These are phyloP conservation scores for Populus alba DNA, from an alignment of 345 rosid species.

Conservation along the genomic window DNA sequence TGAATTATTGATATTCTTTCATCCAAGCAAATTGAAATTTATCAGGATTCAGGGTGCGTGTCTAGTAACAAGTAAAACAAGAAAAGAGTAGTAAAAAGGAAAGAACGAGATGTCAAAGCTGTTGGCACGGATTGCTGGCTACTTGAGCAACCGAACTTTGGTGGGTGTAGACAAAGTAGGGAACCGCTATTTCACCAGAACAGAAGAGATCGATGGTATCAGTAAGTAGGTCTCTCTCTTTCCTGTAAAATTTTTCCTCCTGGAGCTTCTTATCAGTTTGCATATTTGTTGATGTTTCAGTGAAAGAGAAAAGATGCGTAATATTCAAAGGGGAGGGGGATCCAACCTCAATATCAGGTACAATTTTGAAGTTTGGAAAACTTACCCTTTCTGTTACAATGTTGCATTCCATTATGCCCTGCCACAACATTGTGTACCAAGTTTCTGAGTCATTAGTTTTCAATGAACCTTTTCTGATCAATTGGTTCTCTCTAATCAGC, in stretches of 20 bases:
- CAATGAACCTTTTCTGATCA: background rate
- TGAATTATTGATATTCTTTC: background rate
- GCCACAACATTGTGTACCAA: background rate
- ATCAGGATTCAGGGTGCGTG: background rate
- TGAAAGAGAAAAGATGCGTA: constrained; percentile 97
- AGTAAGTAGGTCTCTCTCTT: constrained; percentile 42
- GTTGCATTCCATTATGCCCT: background rate
- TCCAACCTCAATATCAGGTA: constrained; percentile 87
- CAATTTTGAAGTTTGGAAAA: constrained; percentile 1
- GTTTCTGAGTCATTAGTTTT: background rate
- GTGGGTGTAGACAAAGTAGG: constrained; percentile 73
- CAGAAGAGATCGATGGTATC: constrained; percentile 77
- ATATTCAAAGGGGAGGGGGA: constrained; percentile 76
- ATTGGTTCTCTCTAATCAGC: background rate
- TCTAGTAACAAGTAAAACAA: background rate
- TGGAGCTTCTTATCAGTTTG: background rate
- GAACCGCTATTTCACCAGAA: constrained; percentile 72
- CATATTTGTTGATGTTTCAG: constrained; percentile 38
- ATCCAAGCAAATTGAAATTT: background rate
- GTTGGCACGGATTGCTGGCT: constrained; percentile 63
- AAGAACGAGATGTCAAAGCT: constrained; percentile 62
- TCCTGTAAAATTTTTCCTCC: background rate
- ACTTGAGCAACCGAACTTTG: constrained; percentile 47
- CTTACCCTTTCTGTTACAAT: background rate
- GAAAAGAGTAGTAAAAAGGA: background rate